Evolutionary conservation across 345 rosid genomes (phyloP), one percentile per base, ranked within the genome.

Genomic region (Eucalyptus melliodora): DNA sequence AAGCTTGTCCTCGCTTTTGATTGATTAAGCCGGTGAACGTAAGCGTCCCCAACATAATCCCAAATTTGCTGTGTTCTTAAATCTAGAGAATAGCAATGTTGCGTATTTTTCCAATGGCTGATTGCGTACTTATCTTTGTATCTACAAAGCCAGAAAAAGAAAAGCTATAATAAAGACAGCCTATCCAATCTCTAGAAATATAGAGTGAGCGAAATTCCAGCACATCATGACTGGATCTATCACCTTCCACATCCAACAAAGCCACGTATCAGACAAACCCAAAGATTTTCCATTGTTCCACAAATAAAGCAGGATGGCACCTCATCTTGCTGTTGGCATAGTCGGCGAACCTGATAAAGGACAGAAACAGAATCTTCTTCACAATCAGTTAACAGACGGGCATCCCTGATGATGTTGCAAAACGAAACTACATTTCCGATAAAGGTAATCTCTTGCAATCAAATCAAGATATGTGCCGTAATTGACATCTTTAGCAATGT

Each of bases 171-270:
- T 40, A 2, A 77, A 77, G 27, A 21, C 47, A 21, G 83, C 83
- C 27, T 10, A 77, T 77, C 83, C 83, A 77, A 37, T 37, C 27
- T 21, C 45, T 3, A 37, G 11, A 17, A 1, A 3, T 72, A 34
- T 72, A 19, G 27, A 45, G 37, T 8, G 44, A 45, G 19, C 11
- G 21, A 37, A 45, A 65, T 40, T 37, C 60, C 60, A 50, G 23
- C 21, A 16, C 87, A 69, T 14, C 44, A 87, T 87, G 88, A 87
- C 86, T 49, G 45, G 27, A 90, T 87, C 81, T 67, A 91, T 90
- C 93, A 97, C 99, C 99, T 98, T 95, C 97, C 99, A 93, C 99
- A 97, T 55, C 99, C 98, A 50, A 96, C 92, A 93, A 98, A 97
- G 88, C 99, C 98, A 91, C 99, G 96, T 86, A 96, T 97, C 92